Percentiles rank a stretch among this genome's conserved stretches.
phyloP scores from a whole-genome alignment of 2,329 filamentous ascomycete genomes.

The Hirsutella minnesotensis region DNA sequence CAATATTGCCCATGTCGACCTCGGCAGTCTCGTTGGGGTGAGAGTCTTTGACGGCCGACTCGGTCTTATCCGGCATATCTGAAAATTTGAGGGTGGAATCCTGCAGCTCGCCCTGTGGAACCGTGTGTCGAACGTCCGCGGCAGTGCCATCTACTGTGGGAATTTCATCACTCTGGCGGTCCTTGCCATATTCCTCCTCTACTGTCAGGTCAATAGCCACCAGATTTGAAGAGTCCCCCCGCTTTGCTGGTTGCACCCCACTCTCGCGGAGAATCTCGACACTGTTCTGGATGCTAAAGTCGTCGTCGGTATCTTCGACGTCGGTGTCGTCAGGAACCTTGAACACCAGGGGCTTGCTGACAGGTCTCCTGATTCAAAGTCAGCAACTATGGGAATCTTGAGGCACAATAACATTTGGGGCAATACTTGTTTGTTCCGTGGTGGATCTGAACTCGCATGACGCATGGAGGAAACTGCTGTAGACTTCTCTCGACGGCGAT shows the following conservation, averaged over 20 bases:
- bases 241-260: conserved; percentile 15
- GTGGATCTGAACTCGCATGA: conserved; percentile 20
- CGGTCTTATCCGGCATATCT: too few relatives aligned
- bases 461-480: conserved; percentile 24
- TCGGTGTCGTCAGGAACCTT: conserved; percentile 31
- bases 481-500: conserved; percentile 20
- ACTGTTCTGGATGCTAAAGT: conserved; percentile 13
- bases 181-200: too few relatives aligned
- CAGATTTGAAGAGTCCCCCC: neutral
- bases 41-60: neutral
- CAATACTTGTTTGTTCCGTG: conserved; percentile 14
- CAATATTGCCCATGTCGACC: too few relatives aligned
- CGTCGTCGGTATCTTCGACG: conserved; percentile 16
- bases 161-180: too few relatives aligned
- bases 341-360: conserved; percentile 20
- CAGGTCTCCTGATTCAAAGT: conserved; percentile 12
- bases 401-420: neutral
- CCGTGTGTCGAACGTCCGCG: too few relatives aligned
- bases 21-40: conserved; percentile 2
- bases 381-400: conserved; percentile 2
- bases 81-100: too few relatives aligned
- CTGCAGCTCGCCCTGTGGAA: too few relatives aligned
- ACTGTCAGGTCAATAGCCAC: conserved; percentile 11
- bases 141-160: too few relatives aligned
- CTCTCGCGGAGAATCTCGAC: conserved; percentile 14